Conservation (phyloP, 2,329 filamentous ascomycete genomes). For the Uncinocarpus reesii region DNA sequence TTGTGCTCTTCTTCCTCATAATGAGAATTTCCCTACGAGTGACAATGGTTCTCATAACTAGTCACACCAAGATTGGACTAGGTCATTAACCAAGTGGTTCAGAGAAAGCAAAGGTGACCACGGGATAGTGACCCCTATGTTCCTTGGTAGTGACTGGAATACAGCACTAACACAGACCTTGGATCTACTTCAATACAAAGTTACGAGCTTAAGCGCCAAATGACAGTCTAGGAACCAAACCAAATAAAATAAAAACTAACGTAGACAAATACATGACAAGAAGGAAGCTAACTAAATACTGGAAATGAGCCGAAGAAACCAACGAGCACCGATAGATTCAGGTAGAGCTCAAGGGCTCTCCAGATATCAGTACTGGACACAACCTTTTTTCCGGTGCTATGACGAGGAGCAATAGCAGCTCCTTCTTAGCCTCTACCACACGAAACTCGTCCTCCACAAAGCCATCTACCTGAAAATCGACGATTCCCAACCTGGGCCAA, state of each 20-base stretch:
- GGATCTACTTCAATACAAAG: too few species aligned
- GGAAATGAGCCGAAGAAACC: slow-evolving; percentile 20
- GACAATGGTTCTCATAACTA: too few species aligned
- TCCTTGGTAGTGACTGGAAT: too few species aligned
- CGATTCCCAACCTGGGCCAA: background rate
- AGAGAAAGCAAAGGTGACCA: too few species aligned
- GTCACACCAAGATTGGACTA: too few species aligned
- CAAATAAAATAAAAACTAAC: slow-evolving; percentile 28
- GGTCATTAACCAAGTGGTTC: too few species aligned
- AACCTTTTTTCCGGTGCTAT: slow-evolving; percentile 2
- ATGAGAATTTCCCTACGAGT: too few species aligned
- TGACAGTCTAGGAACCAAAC: slow-evolving; percentile 11
- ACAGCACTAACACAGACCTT: too few species aligned
- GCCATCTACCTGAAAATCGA: background rate
- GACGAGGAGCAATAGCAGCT: background rate
- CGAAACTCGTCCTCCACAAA: background rate
- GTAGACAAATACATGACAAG: slow-evolving; percentile 34
- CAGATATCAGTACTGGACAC: background rate
- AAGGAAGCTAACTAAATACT: slow-evolving; percentile 19
- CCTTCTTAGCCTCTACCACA: background rate
- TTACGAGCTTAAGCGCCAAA: background rate
- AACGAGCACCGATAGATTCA: background rate
- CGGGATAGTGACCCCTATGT: too few species aligned
- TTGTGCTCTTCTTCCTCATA: too few species aligned
- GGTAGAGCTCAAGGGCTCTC: background rate